These are phyloP conservation scores for Paramecium bursaria DNA, from an alignment of 73 alveolate species.

Conservation along the genomic window DNA sequence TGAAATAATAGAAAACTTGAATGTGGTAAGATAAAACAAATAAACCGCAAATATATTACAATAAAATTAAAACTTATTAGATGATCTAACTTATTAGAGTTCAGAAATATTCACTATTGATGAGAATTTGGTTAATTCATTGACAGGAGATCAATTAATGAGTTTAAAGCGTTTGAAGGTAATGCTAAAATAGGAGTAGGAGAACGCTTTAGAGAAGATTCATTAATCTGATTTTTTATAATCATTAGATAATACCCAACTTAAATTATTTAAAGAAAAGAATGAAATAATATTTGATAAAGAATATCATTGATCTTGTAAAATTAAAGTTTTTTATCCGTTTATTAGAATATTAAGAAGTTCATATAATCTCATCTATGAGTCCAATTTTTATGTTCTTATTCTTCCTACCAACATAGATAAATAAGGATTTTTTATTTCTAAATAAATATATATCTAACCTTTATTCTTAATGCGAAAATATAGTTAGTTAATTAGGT, in stretches of 20 bases:
- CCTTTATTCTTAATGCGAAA: background rate
- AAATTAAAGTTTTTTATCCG: constrained; percentile 44
- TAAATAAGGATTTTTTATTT: constrained; percentile 23
- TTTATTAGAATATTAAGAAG: constrained; percentile 4
- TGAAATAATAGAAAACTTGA: background rate
- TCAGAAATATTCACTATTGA: background rate
- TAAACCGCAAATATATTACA: no score
- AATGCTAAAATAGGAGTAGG: no score
- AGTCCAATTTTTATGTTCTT: constrained; percentile 39
- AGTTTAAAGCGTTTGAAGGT: no score
- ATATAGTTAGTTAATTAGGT: background rate
- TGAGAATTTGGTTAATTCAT: background rate
- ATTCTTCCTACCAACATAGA: constrained; percentile 25
- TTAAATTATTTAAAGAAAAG: background rate
- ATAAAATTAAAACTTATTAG: background rate
- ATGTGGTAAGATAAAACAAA: no score
- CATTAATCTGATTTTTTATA: no score
- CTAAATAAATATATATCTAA: background rate
- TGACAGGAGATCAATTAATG: background rate
- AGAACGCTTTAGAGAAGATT: background rate
- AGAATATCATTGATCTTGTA: background rate
- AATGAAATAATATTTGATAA: no score
- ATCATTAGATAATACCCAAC: background rate
- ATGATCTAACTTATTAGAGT: no score
- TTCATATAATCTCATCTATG: constrained; percentile 36